Base-by-base conservation (phyloP, 2,329 filamentous ascomycete genomes). In the Ambrosiella xylebori region DNA sequence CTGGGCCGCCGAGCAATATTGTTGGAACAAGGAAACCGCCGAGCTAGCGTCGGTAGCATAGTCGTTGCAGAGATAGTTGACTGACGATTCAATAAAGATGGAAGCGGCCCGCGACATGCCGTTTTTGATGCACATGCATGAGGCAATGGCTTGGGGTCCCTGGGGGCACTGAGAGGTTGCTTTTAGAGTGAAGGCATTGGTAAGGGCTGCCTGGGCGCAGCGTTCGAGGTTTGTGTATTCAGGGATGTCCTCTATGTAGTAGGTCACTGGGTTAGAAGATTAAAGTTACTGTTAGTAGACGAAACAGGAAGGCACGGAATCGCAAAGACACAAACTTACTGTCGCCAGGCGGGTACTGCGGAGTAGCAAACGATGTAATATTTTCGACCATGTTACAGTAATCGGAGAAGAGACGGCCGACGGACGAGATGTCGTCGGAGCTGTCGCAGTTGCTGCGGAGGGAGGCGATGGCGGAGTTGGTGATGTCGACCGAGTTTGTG, bases 301-400 rank as follows among this genome's bases (percentile, higher is more conserved):
- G 7, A 47, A 39, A 7, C 37, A 27, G 59, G 63, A 45, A 63
- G 59, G 1, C 7, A 17, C 8, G 37, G 12, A 27, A n/a, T 17
- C 13, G 19, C 7, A 1, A 27, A 39, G 37, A 27, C 19, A 41
- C 39, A 41, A 41, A 71, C 74, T 61, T 63, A 77, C 74, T 76
- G 61, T 78, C 71, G 49, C 77, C 77, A 0, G 76, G 74, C 6
- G 76, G 76, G 36, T 68, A 64, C 0, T 71, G 66, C 1, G 74
- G 71, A 3, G 65, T 62, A 1, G 75, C 74, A 61, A 80, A 78
- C 0, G 68, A 69, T 0, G 74, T 74, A 0, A 73, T 77, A 57
- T 76, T 77, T 11, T 71, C 62, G 50, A 71, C 72, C 64, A 80
- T 70, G 19, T 68, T 70, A 63, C 77, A 80, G 63, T 78, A 80